Evolutionary conservation across 2,329 filamentous ascomycete species (phyloP), one percentile per base, ranked within the genome.

Genomic region (Monosporascus sp.): DNA sequence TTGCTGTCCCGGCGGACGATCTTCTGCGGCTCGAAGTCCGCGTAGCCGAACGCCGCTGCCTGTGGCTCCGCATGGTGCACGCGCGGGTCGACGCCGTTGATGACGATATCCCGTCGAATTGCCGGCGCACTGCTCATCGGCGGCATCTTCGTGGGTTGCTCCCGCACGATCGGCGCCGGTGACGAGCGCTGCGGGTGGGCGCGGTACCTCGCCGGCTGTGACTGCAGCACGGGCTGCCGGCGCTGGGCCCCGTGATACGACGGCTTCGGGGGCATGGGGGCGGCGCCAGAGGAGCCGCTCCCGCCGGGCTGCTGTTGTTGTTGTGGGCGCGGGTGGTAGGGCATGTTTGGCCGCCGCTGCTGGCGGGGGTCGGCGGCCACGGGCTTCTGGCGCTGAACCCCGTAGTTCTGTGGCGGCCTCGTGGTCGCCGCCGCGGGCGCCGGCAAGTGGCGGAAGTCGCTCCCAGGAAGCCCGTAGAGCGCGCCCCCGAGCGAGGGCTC

Each of bases 1-100:
- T 65, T 63, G 18, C 63, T 65, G 49, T 64, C 60, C 37, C 56
- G 51, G 3, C 60, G 57, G 5, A 59, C 51, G 22, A 51, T 27
- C 15, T 24, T 31, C 22, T 43, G 17, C 41, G 41, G 41, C 41
- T 35, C 31, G 11, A 14, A 35, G 14, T 35, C 9, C 31, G 14
- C 41, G 20, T 44, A 22, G 6, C 20, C 41, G 20, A 44, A 44
- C 41, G 14, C 41, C 8, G 41, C 41, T 14, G 41, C 45, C 9
- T 54, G 48, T 3, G 31, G 43, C 45, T 51, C 47, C 44, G 52
- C 52, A 5, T 48, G 11, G 4, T 6, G 22, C 2, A 31, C 54
- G 2, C 17, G 38, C 6, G 48, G 47, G n/a, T 47, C 35, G 1
- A 31, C 51, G 6, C 3, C 35, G 18, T 24, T 18, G 27, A 45